Evolutionary conservation across 345 rosid genomes (phyloP), one percentile per base, ranked within the genome.

Genomic region (Rhodomyrtus tomentosa): DNA sequence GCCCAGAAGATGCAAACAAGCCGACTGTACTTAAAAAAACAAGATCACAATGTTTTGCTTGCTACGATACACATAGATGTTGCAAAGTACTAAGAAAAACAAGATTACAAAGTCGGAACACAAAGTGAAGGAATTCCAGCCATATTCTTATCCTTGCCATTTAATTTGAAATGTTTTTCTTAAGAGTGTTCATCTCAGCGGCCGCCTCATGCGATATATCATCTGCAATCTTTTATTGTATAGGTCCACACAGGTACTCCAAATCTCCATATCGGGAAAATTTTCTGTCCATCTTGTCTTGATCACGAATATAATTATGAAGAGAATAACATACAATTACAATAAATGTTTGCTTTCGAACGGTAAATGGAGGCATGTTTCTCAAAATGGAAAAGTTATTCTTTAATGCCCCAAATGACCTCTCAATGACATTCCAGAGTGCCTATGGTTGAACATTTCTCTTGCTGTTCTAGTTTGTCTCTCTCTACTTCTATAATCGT

Each of bases 391-490:
- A n/a, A 3, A 56, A 58, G 3, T 0, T 0, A 58, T 27, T 27
- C 1, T 58, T 27, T 58, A 58, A 58, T 27, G 2, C 18, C 32
- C 9, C 0, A 58, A 58, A 27, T 27, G 4, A 58, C 4, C 72
- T 58, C 20, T 58, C 5, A 58, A 58, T 58, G 6, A n/a, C 36
- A 25, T 56, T 56, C 8, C n/a, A 56, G 4, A 56, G 14, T 56
- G 7, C 36, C 6, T 25, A n/a, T 56, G 32, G 4, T 13, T 58
- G 4, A 15, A 27, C 15, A 58, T 13, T 58, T 58, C 4, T 58
- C 20, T 58, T 13, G 20, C 0, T 58, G 0, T 58, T 58, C 0
- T 27, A 7, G 20, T 1, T 8, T 2, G 3, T 14, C 38, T 25
- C 9, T 3, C 10, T 13, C 72, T 58, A 58, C 72, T 2, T 4